Conservation (phyloP, 1,284 basidiomycete genomes). For the Somion occarium region DNA sequence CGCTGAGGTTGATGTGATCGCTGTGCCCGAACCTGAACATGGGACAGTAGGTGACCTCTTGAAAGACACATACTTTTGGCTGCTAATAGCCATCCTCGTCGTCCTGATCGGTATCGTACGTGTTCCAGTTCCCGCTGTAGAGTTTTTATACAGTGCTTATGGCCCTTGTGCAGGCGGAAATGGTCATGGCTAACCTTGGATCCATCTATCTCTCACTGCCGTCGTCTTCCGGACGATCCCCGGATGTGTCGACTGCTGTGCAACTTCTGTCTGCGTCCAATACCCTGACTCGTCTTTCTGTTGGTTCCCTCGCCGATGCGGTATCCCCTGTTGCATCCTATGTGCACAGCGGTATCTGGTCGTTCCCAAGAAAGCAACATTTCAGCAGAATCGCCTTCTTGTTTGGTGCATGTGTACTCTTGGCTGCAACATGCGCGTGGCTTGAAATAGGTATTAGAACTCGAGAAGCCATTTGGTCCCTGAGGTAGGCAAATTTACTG, state of each 20-base stretch:
- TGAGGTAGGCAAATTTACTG: constrained; percentile 47
- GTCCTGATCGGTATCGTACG: constrained; percentile 62
- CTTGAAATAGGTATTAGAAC: constrained; percentile 43
- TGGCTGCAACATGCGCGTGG: constrained; percentile 49
- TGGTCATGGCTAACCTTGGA: constrained; percentile 77
- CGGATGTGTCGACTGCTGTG: constrained; percentile 49
- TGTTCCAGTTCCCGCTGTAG: too few species aligned
- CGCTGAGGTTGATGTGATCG: constrained; percentile 13
- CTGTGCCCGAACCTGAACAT: constrained; percentile 26
- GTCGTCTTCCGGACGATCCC: constrained; percentile 19
- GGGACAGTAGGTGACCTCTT: constrained; percentile 42
- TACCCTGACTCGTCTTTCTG: constrained; percentile 63
- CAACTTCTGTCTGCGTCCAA: constrained; percentile 64
- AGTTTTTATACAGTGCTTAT: too few species aligned
- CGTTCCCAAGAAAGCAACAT: constrained; percentile 42
- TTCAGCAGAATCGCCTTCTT: constrained; percentile 62
- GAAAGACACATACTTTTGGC: constrained; percentile 58
- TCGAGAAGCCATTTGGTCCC: constrained; percentile 49
- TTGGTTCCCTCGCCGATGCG: constrained; percentile 66
- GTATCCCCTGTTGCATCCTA: constrained; percentile 52
- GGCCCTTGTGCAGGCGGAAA: constrained; percentile 80
- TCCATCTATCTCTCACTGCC: constrained; percentile 67
- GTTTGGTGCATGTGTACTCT: constrained; percentile 39
- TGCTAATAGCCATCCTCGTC: constrained; percentile 37
- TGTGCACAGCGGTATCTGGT: constrained; percentile 31